Evolutionary conservation across 2,329 filamentous ascomycete genomes (phyloP).

Genomic region (Phaeosphaeriaceae sp.): DNA sequence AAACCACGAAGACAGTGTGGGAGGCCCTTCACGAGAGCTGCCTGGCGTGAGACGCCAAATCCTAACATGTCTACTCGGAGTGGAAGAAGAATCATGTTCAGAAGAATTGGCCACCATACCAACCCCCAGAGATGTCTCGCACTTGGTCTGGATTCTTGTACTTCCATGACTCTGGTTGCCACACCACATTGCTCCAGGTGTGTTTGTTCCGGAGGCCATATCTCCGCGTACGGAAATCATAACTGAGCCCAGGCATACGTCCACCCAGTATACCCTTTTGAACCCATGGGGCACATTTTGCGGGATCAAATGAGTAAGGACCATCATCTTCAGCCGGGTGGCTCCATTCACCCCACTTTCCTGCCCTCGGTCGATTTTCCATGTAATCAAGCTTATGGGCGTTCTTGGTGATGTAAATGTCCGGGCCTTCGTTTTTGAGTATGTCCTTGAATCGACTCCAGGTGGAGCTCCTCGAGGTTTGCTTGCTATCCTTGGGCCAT

Average conservation of each 20-base stretch:
- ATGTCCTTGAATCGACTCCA: constrained; percentile 53
- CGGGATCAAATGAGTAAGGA: constrained; percentile 16
- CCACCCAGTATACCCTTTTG: constrained; percentile 19
- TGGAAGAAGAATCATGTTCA: no score
- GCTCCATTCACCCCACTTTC: constrained; percentile 47
- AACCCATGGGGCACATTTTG: constrained; percentile 25
- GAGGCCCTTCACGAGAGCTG: constrained; percentile 48
- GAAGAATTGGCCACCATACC: constrained; percentile 30
- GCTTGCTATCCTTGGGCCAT: constrained; percentile 54
- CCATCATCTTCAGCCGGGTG: constrained; percentile 31
- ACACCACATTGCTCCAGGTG: constrained; percentile 44
- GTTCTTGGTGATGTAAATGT: constrained; percentile 53
- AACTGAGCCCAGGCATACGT: constrained; percentile 25
- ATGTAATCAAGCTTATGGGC: constrained; percentile 48
- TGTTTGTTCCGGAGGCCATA: constrained; percentile 30
- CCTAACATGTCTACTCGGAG: no score
- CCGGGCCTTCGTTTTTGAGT: constrained; percentile 50
- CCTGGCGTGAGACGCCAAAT: constrained; percentile 21
- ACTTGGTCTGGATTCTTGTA: constrained; percentile 31
- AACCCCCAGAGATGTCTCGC: constrained; percentile 32
- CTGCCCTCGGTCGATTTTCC: constrained; percentile 44
- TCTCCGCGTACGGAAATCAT: constrained; percentile 47
- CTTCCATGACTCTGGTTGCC: constrained; percentile 33
- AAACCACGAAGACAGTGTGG: constrained; percentile 33
- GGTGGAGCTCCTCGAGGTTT: constrained; percentile 39